Percentiles rank a stretch among this genome's conserved stretches.
Evolutionary conservation across 306 rosid genomes (phyloP).

Genomic region (Sphenostylis stenocarpa): DNA sequence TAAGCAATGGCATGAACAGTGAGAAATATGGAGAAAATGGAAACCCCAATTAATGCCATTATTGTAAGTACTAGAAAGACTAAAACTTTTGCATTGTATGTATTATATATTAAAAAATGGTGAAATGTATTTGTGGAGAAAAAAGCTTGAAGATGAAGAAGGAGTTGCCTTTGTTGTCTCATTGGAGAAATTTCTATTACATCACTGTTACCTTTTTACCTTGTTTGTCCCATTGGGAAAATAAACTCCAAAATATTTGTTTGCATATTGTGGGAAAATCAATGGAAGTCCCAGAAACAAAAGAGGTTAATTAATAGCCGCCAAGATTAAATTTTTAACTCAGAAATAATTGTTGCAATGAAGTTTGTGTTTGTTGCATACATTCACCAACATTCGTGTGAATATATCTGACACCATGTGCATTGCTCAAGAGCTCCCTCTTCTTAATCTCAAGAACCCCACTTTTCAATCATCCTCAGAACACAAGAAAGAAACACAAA

Average conservation of each 20-base stretch:
- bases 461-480: conserved; percentile 27
- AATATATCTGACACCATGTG: conserved; percentile 35
- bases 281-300: neutral
- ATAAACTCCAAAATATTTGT: neutral
- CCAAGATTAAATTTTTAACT: neutral
- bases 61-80: neutral
- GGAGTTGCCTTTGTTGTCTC: conserved; percentile 30
- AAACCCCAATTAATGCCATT: conserved; percentile 9
- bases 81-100: neutral
- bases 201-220: neutral
- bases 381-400: conserved; percentile 29
- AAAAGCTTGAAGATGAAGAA: conserved; percentile 18
- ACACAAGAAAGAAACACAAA: conserved; percentile 12
- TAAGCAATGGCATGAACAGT: neutral
- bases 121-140: neutral
- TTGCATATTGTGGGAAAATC: neutral
- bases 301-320: neutral
- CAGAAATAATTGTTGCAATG: conserved; percentile 7
- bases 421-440: conserved; percentile 28
- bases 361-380: neutral
- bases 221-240: conserved; percentile 13
- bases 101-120: neutral
- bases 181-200: conserved; percentile 8
- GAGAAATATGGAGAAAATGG: neutral
- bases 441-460: conserved; percentile 32